Base-by-base conservation (phyloP, 2,329 filamentous ascomycete species). In the Fusarium abutilonis region DNA sequence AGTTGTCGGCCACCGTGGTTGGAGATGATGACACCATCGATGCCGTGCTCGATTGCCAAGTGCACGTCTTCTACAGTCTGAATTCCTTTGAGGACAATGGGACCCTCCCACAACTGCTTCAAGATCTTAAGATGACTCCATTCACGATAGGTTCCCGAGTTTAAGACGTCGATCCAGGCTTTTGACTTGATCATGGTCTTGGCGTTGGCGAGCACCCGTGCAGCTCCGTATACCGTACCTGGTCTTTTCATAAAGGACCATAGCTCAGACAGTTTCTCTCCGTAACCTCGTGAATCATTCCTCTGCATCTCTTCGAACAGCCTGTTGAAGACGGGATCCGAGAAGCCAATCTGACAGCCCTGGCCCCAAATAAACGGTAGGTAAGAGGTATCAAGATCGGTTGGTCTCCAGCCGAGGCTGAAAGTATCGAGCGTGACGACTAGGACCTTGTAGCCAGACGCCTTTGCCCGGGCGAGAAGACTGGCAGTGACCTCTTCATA, bases 351-450 rank as follows among this genome's bases (percentile, higher is more conserved):
- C 40, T 83, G 78, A 46, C 84, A 82, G 3, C 89, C 89, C 9
- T 84, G 72, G 0, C 84, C 84, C 35, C 77, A 80, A 26, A 86
- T 75, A 62, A 90, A 89, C 0, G 87, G 84, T 0, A 86, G 68
- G 66, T 85, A 89, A 3, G 79, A 84, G 13, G 81, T 80, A 62
- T 91, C 88, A 5, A 92, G 80, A 69, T 92, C 89, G 0, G 78
- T 80, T 0, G 89, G 89, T 34, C 90, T 80, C 89, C 89, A 93
- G 1, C 83, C 83, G 32, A 92, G 79, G 11, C 82, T 82, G 74
- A 86, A 90, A 0, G 89, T 92, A 73, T 93, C 90, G 0, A 92
- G 78, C 0, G 90, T 93, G 1, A 93, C 86, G 7, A 92, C 84
- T 0, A 92, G 79, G 1, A 86, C 87, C 31, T 80, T 81, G 74